Base-by-base conservation (phyloP, 2,329 filamentous ascomycete genomes). In the Phoma sp. region DNA sequence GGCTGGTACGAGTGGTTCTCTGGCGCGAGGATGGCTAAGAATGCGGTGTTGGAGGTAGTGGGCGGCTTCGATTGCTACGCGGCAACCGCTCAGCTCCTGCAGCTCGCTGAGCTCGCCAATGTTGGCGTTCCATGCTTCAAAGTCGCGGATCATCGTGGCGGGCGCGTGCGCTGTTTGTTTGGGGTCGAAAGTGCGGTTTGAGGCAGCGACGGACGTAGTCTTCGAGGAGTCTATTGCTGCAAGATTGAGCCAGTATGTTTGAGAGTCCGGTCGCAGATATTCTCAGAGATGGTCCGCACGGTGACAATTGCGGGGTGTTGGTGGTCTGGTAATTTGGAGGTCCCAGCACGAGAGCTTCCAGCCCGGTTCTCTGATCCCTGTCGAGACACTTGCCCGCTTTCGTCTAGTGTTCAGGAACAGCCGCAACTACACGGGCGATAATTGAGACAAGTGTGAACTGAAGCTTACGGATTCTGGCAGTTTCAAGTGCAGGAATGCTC, bases 1-100 rank as follows among this genome's bases (percentile, higher is more conserved):
- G 18, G 95, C 95, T 49, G 92, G 87, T 28, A 98, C 84, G 28
- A 99, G 87, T 34, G 93, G 93, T 75, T 99, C 95, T 70, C 91
- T 89, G 38, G 85, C 87, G 51, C 64, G 65, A 14, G 66, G 61
- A 17, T 68, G 66, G 53, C 69, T 68, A 67, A 96, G 86, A 62
- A 96, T 84, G 55, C 87, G 86, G 42, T 62, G 64, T 73, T 89
- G 84, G 60, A 99, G 85, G 75, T 95, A 98, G 76, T 96, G 90
- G 47, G 90, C 89, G 50, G 93, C 95, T 80, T 97, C 93, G 68
- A 98, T 87, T 61, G 88, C 93, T 66, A 97, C 84, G 47, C 88
- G 84, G 56, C 86, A 86, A 72, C 88, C 88, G 70, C 89, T 86
- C 65, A 97, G 82, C 59, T 90, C 85, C 56, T 87, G 82, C 63